These are phyloP conservation scores for Melianthus villosus DNA, from an alignment of 441 rosid genomes.

Conservation along the genomic window DNA sequence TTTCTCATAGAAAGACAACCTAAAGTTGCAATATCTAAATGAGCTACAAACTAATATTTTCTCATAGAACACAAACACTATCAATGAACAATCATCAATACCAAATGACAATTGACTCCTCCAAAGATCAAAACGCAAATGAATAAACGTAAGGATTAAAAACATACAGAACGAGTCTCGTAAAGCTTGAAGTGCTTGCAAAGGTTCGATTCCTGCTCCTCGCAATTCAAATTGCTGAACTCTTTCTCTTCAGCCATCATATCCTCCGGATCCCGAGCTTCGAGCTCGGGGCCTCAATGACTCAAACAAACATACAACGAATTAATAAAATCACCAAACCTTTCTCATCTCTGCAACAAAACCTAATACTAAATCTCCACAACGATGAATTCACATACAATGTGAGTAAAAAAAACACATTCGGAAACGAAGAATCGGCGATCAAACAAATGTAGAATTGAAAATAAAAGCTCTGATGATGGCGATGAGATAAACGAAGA, in stretches of 20 bases:
- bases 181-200: conserved; percentile 43
- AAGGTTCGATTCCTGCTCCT: conserved; percentile 15
- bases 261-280: conserved; percentile 5
- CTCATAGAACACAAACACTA: not conserved
- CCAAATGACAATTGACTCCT: too few species aligned
- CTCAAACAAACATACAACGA: conserved; percentile 4
- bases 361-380: conserved; percentile 8
- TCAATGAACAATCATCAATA: too few species aligned
- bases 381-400: conserved; percentile 11
- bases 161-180: conserved; percentile 54
- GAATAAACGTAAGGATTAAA: not conserved
- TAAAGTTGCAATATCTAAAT: too few species aligned
- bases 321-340: too few species aligned
- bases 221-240: conserved; percentile 12
- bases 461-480: too few species aligned
- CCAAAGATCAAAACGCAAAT: not conserved
- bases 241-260: conserved; percentile 13
- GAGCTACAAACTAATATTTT: not conserved
- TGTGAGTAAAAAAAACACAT: too few species aligned
- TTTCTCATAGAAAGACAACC: too few species aligned
- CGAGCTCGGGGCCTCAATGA: conserved; percentile 15
- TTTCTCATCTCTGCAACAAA: conserved; percentile 5
- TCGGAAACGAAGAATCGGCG: too few species aligned
- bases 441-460: too few species aligned
- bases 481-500: too few species aligned